Percentiles rank a stretch among this genome's conserved stretches.
These are phyloP conservation scores for Arabis alpina DNA, from an alignment of 345 rosid species.

Conservation along the genomic window DNA sequence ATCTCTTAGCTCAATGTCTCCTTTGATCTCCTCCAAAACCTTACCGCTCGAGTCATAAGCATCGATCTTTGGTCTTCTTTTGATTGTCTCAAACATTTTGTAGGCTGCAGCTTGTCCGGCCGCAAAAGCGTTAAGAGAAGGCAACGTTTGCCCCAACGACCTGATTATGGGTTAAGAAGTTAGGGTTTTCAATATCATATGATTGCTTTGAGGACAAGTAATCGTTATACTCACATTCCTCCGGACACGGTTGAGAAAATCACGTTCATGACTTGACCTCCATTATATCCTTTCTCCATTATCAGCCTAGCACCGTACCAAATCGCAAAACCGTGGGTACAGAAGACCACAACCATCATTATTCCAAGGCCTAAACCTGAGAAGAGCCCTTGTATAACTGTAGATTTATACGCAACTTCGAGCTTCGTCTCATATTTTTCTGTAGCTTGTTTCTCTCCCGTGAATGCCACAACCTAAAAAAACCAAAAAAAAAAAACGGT, in stretches of 20 bases:
- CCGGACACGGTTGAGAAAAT: slow-evolving; percentile 19
- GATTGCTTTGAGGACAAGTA: slow-evolving; percentile 1
- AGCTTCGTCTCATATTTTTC: slow-evolving; percentile 15
- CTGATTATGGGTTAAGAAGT: slow-evolving; percentile 37
- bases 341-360: slow-evolving; percentile 23
- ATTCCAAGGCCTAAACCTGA: slow-evolving; percentile 27
- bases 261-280: slow-evolving; percentile 33
- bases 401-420: slow-evolving; percentile 5
- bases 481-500: not conserved
- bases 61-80: slow-evolving; percentile 45
- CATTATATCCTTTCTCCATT: slow-evolving; percentile 14
- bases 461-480: slow-evolving; percentile 30
- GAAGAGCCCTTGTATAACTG: slow-evolving; percentile 15
- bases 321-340: slow-evolving; percentile 28
- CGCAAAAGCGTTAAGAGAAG: slow-evolving; percentile 53
- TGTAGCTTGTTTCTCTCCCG: slow-evolving; percentile 33
- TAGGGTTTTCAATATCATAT: not conserved
- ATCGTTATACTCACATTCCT: slow-evolving; percentile 18
- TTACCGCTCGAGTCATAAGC: slow-evolving; percentile 33
- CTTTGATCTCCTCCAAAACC: slow-evolving; percentile 37
- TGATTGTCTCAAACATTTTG: slow-evolving; percentile 46
- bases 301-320: slow-evolving; percentile 27
- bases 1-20: slow-evolving; percentile 46
- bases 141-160: slow-evolving; percentile 46
- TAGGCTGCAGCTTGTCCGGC: slow-evolving; percentile 53